Conservation (phyloP, 148 eudicot genomes). For the Tetragonia tetragonoides region DNA sequence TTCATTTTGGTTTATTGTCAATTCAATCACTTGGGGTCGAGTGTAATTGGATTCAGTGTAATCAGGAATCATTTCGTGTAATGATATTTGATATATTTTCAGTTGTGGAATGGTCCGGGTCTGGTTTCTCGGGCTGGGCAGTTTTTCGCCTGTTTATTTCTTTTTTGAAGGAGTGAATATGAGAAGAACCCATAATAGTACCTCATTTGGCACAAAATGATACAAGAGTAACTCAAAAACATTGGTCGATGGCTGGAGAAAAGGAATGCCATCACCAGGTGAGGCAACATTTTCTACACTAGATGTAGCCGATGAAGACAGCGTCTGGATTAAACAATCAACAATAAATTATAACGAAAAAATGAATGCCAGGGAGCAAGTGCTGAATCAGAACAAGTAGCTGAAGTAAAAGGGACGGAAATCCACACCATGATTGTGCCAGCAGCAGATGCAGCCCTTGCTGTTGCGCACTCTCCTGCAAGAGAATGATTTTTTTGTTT, state of each 20-base stretch:
- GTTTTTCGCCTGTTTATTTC: no score
- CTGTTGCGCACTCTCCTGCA: constrained; percentile 87
- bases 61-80: no score
- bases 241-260: constrained; percentile 58
- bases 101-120: no score
- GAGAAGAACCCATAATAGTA: no score
- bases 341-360: not conserved
- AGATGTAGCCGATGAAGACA: constrained; percentile 76
- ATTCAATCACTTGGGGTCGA: no score
- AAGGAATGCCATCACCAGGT: constrained; percentile 74
- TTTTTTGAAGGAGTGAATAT: no score
- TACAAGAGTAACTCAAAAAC: not conserved
- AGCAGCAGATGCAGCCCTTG: constrained; percentile 84
- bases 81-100: no score
- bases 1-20: no score
- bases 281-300: constrained; percentile 93
- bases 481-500: not conserved
- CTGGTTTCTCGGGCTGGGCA: no score
- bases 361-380: not conserved
- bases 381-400: not conserved
- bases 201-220: no score
- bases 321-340: constrained; percentile 45
- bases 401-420: not conserved
- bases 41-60: no score
- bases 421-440: constrained; percentile 77